A percentile compares a stretch with the other conserved stretches of the same genome.
These are phyloP conservation scores for Domatiomyces globalis DNA, from an alignment of 2,329 filamentous ascomycete species.

Conservation along the genomic window DNA sequence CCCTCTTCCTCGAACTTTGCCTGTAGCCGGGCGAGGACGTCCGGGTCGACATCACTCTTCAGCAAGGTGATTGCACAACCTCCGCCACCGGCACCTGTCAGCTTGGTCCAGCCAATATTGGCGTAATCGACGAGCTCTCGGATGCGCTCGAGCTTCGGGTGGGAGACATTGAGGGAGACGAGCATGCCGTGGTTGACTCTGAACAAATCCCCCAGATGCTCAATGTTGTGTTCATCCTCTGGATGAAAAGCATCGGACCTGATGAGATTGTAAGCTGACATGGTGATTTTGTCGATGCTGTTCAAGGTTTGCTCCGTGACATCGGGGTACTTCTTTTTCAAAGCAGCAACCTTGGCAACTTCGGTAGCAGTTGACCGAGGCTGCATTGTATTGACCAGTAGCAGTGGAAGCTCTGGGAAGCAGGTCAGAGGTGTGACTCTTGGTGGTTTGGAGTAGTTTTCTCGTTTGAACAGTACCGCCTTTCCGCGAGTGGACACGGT, in stretches of 20 bases:
- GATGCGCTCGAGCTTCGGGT: slow-evolving; percentile 81
- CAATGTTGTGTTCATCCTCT: slow-evolving; percentile 48
- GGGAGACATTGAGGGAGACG: slow-evolving; percentile 82
- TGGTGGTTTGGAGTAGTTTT: slow-evolving; percentile 63
- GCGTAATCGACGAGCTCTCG: slow-evolving; percentile 81
- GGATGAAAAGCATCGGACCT: slow-evolving; percentile 53
- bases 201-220: slow-evolving; percentile 72
- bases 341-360: slow-evolving; percentile 67
- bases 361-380: slow-evolving; percentile 72
- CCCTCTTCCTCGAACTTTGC: slow-evolving; percentile 52
- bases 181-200: slow-evolving; percentile 87
- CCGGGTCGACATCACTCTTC: slow-evolving; percentile 46
- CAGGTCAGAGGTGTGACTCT: slow-evolving; percentile 62
- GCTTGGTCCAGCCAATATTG: slow-evolving; percentile 89
- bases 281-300: slow-evolving; percentile 56
- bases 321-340: slow-evolving; percentile 58
- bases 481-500: slow-evolving; percentile 89
- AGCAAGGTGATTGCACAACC: slow-evolving; percentile 90
- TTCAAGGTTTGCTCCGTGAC: slow-evolving; percentile 71
- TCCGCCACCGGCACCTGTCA: slow-evolving; percentile 89
- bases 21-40: slow-evolving; percentile 50
- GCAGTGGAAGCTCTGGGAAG: slow-evolving; percentile 81
- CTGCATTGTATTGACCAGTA: slow-evolving; percentile 81
- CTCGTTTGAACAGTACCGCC: slow-evolving; percentile 77
- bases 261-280: slow-evolving; percentile 43